Evolutionary conservation across 306 rosid genomes (phyloP).

Genomic region (Phaseolus lunatus): DNA sequence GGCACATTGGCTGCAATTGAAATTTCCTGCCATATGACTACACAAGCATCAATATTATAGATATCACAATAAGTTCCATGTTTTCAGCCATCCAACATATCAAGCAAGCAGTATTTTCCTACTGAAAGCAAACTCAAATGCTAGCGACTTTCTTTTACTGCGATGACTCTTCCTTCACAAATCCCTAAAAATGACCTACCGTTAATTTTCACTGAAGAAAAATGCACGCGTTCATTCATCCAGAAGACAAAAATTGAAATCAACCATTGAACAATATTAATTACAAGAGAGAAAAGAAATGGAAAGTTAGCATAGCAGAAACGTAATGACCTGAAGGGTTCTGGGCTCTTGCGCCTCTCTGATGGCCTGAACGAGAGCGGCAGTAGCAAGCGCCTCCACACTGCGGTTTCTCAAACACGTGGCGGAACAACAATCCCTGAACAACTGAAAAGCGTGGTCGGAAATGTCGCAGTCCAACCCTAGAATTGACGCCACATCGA

Average conservation of each 20-base stretch:
- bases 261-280: not conserved
- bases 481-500: conserved; percentile 85
- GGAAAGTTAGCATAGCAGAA: not conserved
- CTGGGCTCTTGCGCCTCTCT: conserved; percentile 96
- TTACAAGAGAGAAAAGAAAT: not conserved
- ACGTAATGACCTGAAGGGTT: conserved; percentile 74
- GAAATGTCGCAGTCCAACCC: conserved; percentile 87
- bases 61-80: not conserved
- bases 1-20: conserved; percentile 96
- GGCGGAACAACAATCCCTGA: conserved; percentile 97
- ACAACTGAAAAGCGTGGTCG: conserved; percentile 89
- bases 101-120: not conserved
- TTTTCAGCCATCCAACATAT: not conserved
- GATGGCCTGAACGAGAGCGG: conserved; percentile 96
- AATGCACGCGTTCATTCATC: not conserved
- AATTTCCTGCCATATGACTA: conserved; percentile 70
- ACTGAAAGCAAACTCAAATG: conserved; percentile 10
- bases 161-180: not conserved
- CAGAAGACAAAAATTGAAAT: not conserved
- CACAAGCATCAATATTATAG: conserved; percentile 41
- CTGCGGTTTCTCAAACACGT: conserved; percentile 96
- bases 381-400: conserved; percentile 97
- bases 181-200: conserved; percentile 1
- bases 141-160: not conserved
- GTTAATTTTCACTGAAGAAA: not conserved